A percentile compares a stretch with the other conserved stretches of the same genome.
Evolutionary conservation across 108 stramenopile genomes (phyloP).

Genomic region (Pseudonitzschia multiseries): DNA sequence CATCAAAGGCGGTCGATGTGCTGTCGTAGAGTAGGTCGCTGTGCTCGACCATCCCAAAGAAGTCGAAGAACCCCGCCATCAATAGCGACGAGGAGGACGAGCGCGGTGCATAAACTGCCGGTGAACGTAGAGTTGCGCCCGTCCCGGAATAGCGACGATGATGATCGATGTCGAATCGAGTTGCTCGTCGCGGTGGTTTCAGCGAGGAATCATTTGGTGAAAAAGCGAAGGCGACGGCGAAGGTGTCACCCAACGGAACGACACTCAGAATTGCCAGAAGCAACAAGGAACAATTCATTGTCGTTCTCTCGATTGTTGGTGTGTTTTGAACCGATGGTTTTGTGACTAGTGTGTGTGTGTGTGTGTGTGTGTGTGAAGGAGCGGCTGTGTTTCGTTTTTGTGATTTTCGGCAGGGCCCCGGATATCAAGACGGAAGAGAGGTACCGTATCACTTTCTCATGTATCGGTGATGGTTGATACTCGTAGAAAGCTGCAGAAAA

Average conservation of each 20-base stretch:
- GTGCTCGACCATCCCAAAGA: slow-evolving; percentile 10
- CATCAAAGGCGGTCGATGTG: slow-evolving; percentile 34
- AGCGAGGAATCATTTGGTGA: background rate
- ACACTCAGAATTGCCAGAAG: background rate
- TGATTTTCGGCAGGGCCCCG: too few species aligned
- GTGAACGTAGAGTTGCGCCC: background rate
- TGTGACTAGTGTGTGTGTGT: too few species aligned
- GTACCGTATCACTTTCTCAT: too few species aligned
- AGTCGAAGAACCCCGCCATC: background rate
- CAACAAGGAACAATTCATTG: background rate
- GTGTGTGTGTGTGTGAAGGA: too few species aligned
- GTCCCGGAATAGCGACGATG: background rate
- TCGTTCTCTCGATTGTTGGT: background rate
- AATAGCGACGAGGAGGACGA: background rate
- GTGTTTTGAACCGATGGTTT: too few species aligned
- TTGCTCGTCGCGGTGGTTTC: background rate
- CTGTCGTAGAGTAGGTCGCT: slow-evolving; percentile 20
- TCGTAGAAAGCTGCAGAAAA: too few species aligned
- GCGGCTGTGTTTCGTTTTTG: too few species aligned
- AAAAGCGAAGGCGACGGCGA: background rate
- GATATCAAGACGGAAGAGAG: too few species aligned
- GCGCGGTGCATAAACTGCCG: background rate
- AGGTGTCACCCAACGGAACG: background rate
- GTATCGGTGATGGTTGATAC: too few species aligned
- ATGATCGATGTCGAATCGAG: background rate